These are phyloP conservation scores for Zymoseptoria passerinii DNA, from an alignment of 2,329 filamentous ascomycete genomes.

Conservation along the genomic window DNA sequence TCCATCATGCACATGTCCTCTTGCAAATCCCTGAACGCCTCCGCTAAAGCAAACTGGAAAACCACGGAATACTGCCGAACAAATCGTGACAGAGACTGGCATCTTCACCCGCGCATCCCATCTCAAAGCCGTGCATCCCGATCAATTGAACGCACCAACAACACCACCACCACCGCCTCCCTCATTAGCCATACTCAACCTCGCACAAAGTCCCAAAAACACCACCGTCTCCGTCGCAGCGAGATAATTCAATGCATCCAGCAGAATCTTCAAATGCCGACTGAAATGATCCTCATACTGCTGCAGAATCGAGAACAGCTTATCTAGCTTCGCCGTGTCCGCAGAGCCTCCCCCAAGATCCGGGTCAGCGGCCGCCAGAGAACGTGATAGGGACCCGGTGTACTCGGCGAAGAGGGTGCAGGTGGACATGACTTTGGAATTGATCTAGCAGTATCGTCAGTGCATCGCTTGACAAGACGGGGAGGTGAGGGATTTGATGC, in stretches of 20 bases:
- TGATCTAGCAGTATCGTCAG: slow-evolving; percentile 55
- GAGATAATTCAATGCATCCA: slow-evolving; percentile 94
- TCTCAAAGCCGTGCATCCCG: neutral
- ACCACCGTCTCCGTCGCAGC: slow-evolving; percentile 96
- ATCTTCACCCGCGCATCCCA: neutral
- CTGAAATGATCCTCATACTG: slow-evolving; percentile 94
- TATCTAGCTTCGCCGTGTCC: slow-evolving; percentile 56
- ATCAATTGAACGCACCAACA: neutral
- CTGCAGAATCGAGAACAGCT: slow-evolving; percentile 76
- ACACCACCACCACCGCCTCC: slow-evolving; percentile 36
- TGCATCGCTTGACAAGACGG: too few relatives aligned
- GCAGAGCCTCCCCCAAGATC: slow-evolving; percentile 47
- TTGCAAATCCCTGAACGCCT: slow-evolving; percentile 5
- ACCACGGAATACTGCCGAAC: neutral
- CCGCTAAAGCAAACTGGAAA: slow-evolving; percentile 3
- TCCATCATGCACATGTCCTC: neutral
- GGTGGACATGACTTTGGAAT: slow-evolving; percentile 93
- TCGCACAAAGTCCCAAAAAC: slow-evolving; percentile 75
- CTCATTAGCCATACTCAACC: slow-evolving; percentile 73
- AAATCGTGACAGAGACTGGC: neutral
- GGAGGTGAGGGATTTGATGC: too few relatives aligned
- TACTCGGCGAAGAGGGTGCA: slow-evolving; percentile 91
- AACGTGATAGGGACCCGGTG: slow-evolving; percentile 75
- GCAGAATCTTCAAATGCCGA: slow-evolving; percentile 81
- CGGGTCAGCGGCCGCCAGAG: slow-evolving; percentile 74